Base-by-base conservation (phyloP, 176 grass and related monocot species). In the Raddia distichophylla region DNA sequence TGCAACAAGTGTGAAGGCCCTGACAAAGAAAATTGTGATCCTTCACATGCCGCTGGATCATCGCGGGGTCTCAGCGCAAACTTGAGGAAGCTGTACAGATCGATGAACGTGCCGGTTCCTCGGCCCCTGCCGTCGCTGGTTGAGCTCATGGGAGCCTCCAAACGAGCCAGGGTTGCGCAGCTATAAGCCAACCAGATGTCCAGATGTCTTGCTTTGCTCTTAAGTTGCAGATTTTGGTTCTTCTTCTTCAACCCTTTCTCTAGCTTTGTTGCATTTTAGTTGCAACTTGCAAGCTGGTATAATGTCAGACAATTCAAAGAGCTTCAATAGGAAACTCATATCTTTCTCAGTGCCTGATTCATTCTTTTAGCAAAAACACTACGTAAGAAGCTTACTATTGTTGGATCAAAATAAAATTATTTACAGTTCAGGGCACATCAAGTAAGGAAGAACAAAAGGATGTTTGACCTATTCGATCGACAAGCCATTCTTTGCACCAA, bases 31-130 rank as follows among this genome's bases (percentile, higher is more conserved):
- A 61, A 48, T 8, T 60, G 22, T 5, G 85, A 81, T 34, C 18
- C 69, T 13, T 78, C 58, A 15, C 8, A 20, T 6, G 6, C 9
- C 10, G 5, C 78, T 3, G 83, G 80, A 13, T 86, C 88, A 70
- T 82, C 88, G 0, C 82, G 77, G 43, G 62, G 22, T 61, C 60
- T 94, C 6, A 91, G 84, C 14, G 66, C 47, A 3, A 91, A 80
- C 63, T 79, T 97, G 76, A 97, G 87, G 53, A 88, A 76, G 47
- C 54, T 97, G 27, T 90, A 91, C 43, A 86, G 75, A 73, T 89
- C 80, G 12, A 97, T 91, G 85, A 94, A 94, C 15, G 76, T 90
- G 32, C 44, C 89, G 2, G 80, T 97, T 33, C 91, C 89, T 45
- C 85, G 85, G 0, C 94, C 94, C 69, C 76, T 97, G 50, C 85